Evolutionary conservation across 805 yeast genomes (phyloP).

Genomic region (Ogataea pini): DNA sequence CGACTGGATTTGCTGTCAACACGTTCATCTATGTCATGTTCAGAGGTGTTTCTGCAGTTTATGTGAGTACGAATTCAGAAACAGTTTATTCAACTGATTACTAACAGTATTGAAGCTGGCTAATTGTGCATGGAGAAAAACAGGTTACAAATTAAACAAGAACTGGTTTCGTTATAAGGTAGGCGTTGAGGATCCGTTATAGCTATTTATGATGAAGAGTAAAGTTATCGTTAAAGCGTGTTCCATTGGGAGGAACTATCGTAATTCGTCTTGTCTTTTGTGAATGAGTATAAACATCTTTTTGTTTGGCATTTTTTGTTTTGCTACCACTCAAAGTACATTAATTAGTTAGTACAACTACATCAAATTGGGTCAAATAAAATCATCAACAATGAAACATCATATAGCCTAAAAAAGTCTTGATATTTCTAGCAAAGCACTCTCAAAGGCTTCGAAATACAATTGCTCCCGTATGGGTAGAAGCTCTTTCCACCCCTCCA

Average conservation of each 20-base stretch:
- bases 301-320: too few species aligned
- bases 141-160: constrained; percentile 12
- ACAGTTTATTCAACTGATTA: background rate
- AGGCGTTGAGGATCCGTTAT: constrained; percentile 12
- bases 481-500: too few species aligned
- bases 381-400: too few species aligned
- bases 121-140: constrained; percentile 10
- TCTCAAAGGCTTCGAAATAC: too few species aligned
- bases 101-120: constrained; percentile 5
- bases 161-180: constrained; percentile 13
- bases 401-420: background rate
- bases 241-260: background rate
- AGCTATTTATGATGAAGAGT: background rate
- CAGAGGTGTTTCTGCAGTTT: constrained; percentile 12
- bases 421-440: background rate
- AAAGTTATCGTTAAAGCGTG: too few species aligned
- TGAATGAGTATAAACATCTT: too few species aligned
- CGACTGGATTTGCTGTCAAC: constrained; percentile 11
- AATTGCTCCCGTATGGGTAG: too few species aligned
- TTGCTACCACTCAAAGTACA: background rate
- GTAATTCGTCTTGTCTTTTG: too few species aligned
- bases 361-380: too few species aligned
- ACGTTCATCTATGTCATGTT: constrained; percentile 14
- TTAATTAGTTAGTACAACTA: too few species aligned
- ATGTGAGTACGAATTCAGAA: constrained; percentile 6